Conservation (phyloP, 305 asterid species). For the Caryopteris hybrid region DNA sequence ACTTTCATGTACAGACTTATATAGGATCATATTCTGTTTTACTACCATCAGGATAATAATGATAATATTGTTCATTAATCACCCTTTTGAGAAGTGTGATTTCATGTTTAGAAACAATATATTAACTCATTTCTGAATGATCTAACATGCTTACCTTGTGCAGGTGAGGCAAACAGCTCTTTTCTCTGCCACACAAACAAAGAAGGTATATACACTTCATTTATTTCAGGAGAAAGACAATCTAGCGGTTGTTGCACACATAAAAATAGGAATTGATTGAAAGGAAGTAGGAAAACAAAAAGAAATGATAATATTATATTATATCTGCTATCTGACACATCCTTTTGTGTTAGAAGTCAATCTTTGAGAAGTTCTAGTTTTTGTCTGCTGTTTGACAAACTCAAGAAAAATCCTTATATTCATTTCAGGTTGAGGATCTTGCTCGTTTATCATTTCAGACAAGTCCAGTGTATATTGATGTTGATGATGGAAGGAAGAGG, state of each 20-base stretch:
- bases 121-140: slow-evolving; percentile 14
- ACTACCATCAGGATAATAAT: not conserved
- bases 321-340: not conserved
- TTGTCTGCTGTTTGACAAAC: not conserved
- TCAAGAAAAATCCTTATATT: slow-evolving; percentile 1
- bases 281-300: not conserved
- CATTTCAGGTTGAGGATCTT: slow-evolving; percentile 89
- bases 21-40: slow-evolving; percentile 3
- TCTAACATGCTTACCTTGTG: slow-evolving; percentile 26
- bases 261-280: not conserved
- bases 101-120: not conserved
- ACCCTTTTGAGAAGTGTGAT: not conserved
- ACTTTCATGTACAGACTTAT: not conserved
- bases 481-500: slow-evolving; percentile 82
- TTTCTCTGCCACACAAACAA: slow-evolving; percentile 96
- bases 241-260: not conserved
- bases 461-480: slow-evolving; percentile 70
- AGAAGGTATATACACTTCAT: slow-evolving; percentile 51
- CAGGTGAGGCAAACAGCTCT: slow-evolving; percentile 95
- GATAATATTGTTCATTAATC: not conserved
- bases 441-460: slow-evolving; percentile 80
- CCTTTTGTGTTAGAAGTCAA: not conserved
- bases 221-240: not conserved
- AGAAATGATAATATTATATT: no score
- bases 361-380: not conserved